Evolutionary conservation across 805 yeast genomes (phyloP).

Genomic region (Ogataea paraovalis): DNA sequence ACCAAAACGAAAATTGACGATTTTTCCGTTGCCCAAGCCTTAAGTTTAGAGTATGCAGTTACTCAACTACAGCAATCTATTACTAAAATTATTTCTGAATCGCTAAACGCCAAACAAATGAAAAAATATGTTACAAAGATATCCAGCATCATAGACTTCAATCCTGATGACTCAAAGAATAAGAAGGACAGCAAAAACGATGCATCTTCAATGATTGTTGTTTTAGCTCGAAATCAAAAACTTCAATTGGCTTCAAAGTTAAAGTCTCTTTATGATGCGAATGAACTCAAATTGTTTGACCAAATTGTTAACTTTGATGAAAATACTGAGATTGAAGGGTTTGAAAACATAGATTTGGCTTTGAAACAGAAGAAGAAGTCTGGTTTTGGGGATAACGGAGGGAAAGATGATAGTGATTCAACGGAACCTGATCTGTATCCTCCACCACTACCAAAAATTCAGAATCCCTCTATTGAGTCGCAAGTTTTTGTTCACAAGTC

Average conservation of each 20-base stretch:
- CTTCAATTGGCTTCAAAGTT: slow-evolving; percentile 57
- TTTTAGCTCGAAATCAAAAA: slow-evolving; percentile 50
- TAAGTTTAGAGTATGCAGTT: slow-evolving; percentile 48
- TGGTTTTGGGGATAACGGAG: background rate
- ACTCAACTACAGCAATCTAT: slow-evolving; percentile 49
- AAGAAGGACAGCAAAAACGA: slow-evolving; percentile 13
- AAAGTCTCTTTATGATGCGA: slow-evolving; percentile 47
- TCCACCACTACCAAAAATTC: slow-evolving; percentile 69
- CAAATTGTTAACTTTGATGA: slow-evolving; percentile 44
- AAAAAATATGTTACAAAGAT: slow-evolving; percentile 10
- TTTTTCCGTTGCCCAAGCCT: slow-evolving; percentile 22
- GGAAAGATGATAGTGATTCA: background rate
- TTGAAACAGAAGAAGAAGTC: slow-evolving; percentile 3
- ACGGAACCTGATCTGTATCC: slow-evolving; percentile 35
- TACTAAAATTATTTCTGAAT: slow-evolving; percentile 45
- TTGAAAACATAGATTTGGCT: slow-evolving; percentile 12
- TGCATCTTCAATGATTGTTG: slow-evolving; percentile 40
- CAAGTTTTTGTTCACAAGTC: slow-evolving; percentile 84
- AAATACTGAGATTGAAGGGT: slow-evolving; percentile 17
- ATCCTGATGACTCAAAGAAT: slow-evolving; percentile 24
- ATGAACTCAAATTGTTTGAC: slow-evolving; percentile 51
- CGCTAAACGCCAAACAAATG: slow-evolving; percentile 50
- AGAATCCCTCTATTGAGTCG: slow-evolving; percentile 52
- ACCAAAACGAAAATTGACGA: background rate
- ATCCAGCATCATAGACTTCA: background rate